phyloP scores from a whole-genome alignment of 139 green algal genomes.

The Medakamo hakoo region DNA sequence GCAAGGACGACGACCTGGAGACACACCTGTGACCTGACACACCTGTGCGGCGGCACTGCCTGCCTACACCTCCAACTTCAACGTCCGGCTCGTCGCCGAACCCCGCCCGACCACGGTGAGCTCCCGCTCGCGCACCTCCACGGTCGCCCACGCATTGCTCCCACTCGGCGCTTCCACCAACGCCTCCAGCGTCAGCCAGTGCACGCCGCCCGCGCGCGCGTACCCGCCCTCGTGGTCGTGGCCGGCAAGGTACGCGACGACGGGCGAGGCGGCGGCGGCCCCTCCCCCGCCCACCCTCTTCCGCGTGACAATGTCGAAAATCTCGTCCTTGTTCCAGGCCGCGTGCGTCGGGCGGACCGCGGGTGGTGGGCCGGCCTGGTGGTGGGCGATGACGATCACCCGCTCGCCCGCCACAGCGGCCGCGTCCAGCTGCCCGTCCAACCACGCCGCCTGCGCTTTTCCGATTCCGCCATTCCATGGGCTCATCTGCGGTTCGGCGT shows the following conservation, averaged over 20 bases:
- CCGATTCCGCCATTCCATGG: conserved; percentile 48
- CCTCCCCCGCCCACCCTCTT: too few relatives aligned
- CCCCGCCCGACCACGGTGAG: conserved; percentile 6
- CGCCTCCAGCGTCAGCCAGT: conserved; percentile 40
- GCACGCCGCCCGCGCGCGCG: conserved; percentile 1
- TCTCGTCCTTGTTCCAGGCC: conserved; percentile 34
- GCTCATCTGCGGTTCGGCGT: conserved; percentile 26
- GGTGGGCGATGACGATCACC: conserved; percentile 32
- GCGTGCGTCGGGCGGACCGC: conserved; percentile 24
- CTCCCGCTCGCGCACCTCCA: conserved; percentile 14
- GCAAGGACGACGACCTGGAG: too few relatives aligned
- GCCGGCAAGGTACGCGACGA: conserved; percentile 10
- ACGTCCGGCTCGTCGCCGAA: conserved; percentile 6
- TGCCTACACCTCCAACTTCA: conserved; percentile 1
- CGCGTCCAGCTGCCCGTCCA: conserved; percentile 15
- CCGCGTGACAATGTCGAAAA: conserved; percentile 17
- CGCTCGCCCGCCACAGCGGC: conserved; percentile 15
- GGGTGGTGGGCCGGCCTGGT: conserved; percentile 24
- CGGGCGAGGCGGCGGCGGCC: background rate
- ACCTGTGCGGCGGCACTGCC: background rate
- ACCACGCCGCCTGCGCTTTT: conserved; percentile 17
- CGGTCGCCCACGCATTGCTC: conserved; percentile 22
- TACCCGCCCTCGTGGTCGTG: conserved; percentile 46
- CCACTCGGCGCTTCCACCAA: conserved; percentile 33
- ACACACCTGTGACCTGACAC: too few relatives aligned